Conservation (phyloP, 208 protist species). For the Novymonas esmeraldas region DNA sequence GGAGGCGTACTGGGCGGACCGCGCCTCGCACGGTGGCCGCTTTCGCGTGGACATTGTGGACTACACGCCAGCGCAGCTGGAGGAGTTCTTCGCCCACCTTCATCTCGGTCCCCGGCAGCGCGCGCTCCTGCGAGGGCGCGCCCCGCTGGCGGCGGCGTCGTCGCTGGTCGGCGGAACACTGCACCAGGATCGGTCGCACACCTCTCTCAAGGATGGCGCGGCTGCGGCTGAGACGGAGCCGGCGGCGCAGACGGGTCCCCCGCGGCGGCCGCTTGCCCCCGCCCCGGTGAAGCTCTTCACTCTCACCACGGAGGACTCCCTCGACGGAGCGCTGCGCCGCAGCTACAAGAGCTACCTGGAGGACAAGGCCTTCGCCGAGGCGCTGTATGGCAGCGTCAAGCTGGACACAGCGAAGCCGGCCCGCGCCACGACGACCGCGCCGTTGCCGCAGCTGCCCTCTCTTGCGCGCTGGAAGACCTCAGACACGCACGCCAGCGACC, state of each 20-base stretch:
- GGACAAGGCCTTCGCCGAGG: slow-evolving; percentile 60
- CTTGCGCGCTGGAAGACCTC: background rate
- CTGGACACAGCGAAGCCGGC: background rate
- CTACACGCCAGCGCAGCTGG: slow-evolving; percentile 67
- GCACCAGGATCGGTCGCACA: slow-evolving; percentile 40
- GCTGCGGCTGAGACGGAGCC: background rate
- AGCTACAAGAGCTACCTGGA: slow-evolving; percentile 73
- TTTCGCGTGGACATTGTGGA: slow-evolving; percentile 50
- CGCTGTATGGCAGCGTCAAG: slow-evolving; percentile 17
- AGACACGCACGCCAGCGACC: background rate
- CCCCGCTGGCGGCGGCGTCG: slow-evolving; percentile 58
- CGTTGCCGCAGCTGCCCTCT: background rate
- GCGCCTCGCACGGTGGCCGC: slow-evolving; percentile 23
- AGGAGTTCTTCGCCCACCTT: slow-evolving; percentile 73
- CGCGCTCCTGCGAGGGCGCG: slow-evolving; percentile 60
- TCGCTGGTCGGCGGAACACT: slow-evolving; percentile 74
- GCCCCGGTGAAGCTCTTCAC: slow-evolving; percentile 89
- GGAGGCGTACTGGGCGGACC: slow-evolving; percentile 39
- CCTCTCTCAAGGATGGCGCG: background rate
- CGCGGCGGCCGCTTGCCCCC: slow-evolving; percentile 5
- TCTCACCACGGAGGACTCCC: slow-evolving; percentile 60
- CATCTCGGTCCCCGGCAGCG: slow-evolving; percentile 45
- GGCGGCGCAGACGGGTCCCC: background rate
- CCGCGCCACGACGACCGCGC: background rate
- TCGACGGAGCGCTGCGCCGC: slow-evolving; percentile 59